A percentile compares a stretch with the other conserved stretches of the same genome.
phyloP scores from a whole-genome alignment of 331 rosid species.

The Telfairia occidentalis region DNA sequence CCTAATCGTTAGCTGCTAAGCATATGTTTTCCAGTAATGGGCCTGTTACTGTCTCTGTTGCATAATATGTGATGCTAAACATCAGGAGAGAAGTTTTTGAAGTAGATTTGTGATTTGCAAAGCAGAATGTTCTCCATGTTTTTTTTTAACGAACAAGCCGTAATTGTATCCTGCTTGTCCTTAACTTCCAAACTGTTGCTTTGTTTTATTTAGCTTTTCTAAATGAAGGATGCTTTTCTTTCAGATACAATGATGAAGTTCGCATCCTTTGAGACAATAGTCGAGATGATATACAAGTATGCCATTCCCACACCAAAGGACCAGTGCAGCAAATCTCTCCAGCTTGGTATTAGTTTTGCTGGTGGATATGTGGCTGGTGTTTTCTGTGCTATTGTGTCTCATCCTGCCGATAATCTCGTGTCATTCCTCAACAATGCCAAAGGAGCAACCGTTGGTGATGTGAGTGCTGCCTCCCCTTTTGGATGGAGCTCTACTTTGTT shows the following conservation, averaged over 20 bases:
- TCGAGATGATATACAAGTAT: constrained; percentile 65
- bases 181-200: neutral
- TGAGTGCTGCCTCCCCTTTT: constrained; percentile 28
- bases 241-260: constrained; percentile 97
- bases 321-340: constrained; percentile 67
- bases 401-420: constrained; percentile 95
- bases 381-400: constrained; percentile 84
- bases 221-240: neutral
- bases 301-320: constrained; percentile 72
- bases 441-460: constrained; percentile 97
- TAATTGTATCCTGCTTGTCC: neutral
- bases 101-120: neutral
- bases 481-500: neutral
- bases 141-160: neutral
- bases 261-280: constrained; percentile 84
- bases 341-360: constrained; percentile 90
- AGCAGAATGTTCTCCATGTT: neutral
- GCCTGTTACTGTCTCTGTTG: no score
- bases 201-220: neutral
- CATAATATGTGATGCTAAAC: no score
- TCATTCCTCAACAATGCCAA: constrained; percentile 92
- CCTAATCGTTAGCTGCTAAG: neutral
- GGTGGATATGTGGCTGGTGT: constrained; percentile 95
- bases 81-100: neutral
- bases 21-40: no score